Base-by-base conservation (phyloP, 176 grass and related monocot species). In the Oryza nivara region DNA sequence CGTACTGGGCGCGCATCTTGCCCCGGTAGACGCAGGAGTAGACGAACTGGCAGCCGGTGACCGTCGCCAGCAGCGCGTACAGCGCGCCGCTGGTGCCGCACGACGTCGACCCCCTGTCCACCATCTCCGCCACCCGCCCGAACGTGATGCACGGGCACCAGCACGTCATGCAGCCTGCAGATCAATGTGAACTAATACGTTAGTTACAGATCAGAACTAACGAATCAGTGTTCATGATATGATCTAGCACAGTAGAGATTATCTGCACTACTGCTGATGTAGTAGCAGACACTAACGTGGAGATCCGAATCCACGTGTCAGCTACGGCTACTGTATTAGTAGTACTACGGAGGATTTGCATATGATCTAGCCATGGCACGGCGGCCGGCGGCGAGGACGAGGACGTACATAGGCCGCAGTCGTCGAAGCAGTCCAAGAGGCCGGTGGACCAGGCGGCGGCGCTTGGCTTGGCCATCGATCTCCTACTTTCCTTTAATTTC, bases 121-220 rank as follows among this genome's bases (percentile, higher is more conserved):
- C 80, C 5, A 94, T 89, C 86, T 97, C 94, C 23, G 94, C 94
- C 8, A 94, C 34, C 23, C 80, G 81, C 2, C 90, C 94, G 71
- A 97, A 94, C 4, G 90, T 92, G 65, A 97, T 75, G 86, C 90
- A 94, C 3, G 90, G 94, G 83, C 90, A 97, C 16, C 86, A 92
- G 15, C 11, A 92, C 2, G 94, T 91, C 45, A 94, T 0, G 80
- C 87, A 97, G 11, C 87, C 92, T 32, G 30, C 30, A 32, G 2
- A 32, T 32, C 2, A 32, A 32, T 32, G 30, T 32, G 2, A 32
- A 32, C 2, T 32, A 32, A 32, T 32, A 2, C 3, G 30, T 32
- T 32, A 32, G 2, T 32, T 32, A 32, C 30, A 32, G 30, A 32
- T 32, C 30, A 32, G 30, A 38, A 36, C 5, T 36, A 36, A 38